Evolutionary conservation across 441 rosid species (phyloP).

Genomic region (Croton laevigatus): DNA sequence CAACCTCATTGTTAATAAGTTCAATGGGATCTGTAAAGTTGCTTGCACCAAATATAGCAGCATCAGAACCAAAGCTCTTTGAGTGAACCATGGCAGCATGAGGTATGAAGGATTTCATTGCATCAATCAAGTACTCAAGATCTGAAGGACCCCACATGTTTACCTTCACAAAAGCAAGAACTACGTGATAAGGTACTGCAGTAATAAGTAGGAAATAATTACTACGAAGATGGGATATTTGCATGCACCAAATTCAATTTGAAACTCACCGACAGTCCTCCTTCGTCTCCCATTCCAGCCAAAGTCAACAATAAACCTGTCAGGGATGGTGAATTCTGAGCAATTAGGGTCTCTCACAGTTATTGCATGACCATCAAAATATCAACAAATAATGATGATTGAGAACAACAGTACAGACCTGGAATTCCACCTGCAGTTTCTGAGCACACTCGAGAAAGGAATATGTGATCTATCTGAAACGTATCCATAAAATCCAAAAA

Average conservation of each 20-base stretch:
- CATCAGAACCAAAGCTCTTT: slow-evolving; percentile 65
- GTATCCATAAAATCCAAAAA: slow-evolving; percentile 12
- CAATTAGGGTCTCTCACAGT: slow-evolving; percentile 7
- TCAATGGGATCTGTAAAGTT: slow-evolving; percentile 46
- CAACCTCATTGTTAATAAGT: slow-evolving; percentile 71
- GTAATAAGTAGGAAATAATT: background rate
- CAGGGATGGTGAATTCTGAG: slow-evolving; percentile 15
- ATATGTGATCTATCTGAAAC: slow-evolving; percentile 86
- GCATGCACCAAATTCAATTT: slow-evolving; percentile 13
- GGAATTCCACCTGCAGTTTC: slow-evolving; percentile 97
- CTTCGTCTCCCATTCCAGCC: slow-evolving; percentile 76
- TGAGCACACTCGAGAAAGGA: slow-evolving; percentile 90
- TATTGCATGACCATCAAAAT: slow-evolving; percentile 5
- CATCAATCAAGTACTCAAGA: slow-evolving; percentile 78
- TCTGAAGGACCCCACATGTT: slow-evolving; percentile 97
- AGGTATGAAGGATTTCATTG: slow-evolving; percentile 90
- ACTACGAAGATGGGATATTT: background rate
- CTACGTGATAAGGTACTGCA: background rate
- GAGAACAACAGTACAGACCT: slow-evolving; percentile 43
- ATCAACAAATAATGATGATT: slow-evolving; percentile 3
- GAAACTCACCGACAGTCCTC: slow-evolving; percentile 69
- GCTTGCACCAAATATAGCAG: slow-evolving; percentile 31
- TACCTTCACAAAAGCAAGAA: slow-evolving; percentile 48
- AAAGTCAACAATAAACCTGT: slow-evolving; percentile 67
- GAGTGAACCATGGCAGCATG: slow-evolving; percentile 97